A percentile compares a stretch with the other conserved stretches of the same genome.
Conservation (phyloP, 495 filamentous ascomycete species). For the Chlorociboria aeruginascens region DNA sequence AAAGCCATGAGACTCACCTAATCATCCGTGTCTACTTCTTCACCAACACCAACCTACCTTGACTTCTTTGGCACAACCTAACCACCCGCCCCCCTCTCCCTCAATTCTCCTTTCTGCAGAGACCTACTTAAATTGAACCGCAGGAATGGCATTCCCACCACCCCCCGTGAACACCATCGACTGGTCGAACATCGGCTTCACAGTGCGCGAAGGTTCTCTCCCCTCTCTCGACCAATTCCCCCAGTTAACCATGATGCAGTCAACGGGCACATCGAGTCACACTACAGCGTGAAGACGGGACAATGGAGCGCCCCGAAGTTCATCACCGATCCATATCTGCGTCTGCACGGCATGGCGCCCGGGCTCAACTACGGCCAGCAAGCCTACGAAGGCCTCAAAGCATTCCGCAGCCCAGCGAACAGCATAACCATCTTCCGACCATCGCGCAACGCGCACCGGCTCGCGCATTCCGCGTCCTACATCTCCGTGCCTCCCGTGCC, state of each 20-base stretch:
- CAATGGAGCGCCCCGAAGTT: slow-evolving; percentile 66
- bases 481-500: slow-evolving; percentile 72
- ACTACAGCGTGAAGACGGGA: slow-evolving; percentile 55
- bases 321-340: slow-evolving; percentile 63
- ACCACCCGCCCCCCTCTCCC: not conserved
- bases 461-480: slow-evolving; percentile 65
- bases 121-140: not conserved
- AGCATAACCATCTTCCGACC: slow-evolving; percentile 73
- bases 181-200: slow-evolving; percentile 86
- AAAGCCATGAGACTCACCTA: no score
- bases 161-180: slow-evolving; percentile 73
- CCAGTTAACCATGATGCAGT: slow-evolving; percentile 29
- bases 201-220: slow-evolving; percentile 67
- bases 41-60: no score
- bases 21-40: no score
- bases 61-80: not conserved
- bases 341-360: slow-evolving; percentile 81
- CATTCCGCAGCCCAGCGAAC: slow-evolving; percentile 61
- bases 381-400: slow-evolving; percentile 88
- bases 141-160: slow-evolving; percentile 53
- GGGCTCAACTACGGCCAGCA: slow-evolving; percentile 89
- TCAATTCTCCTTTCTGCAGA: not conserved
- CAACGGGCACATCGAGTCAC: slow-evolving; percentile 66
- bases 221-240: slow-evolving; percentile 2
- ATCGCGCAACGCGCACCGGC: slow-evolving; percentile 63